A percentile compares a stretch with the other conserved stretches of the same genome.
Conservation (phyloP, 352 stramenopile species). For the Globisporangium acanthophoron region DNA sequence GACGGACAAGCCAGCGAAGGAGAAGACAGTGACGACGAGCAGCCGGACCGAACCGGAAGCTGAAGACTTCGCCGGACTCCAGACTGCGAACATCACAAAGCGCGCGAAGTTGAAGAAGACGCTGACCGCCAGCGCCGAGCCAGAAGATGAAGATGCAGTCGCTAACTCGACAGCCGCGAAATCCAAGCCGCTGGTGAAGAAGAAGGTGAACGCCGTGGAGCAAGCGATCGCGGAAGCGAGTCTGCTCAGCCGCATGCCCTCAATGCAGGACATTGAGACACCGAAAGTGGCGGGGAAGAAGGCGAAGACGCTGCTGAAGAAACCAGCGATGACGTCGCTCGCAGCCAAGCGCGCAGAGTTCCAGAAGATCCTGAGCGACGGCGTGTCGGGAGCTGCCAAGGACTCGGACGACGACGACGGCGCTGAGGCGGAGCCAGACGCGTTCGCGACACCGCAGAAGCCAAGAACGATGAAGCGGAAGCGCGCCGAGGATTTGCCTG, state of each 20-base stretch:
- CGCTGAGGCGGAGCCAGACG: conserved; percentile 11
- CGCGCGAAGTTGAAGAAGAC: conserved; percentile 9
- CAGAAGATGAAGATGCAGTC: conserved; percentile 7
- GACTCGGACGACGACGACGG: neutral
- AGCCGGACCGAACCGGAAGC: conserved; percentile 3
- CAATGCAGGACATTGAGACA: conserved; percentile 59
- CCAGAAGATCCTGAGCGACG: conserved; percentile 28
- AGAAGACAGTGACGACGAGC: neutral
- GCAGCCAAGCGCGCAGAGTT: conserved; percentile 44
- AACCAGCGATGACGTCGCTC: conserved; percentile 22
- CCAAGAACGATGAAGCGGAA: conserved; percentile 23
- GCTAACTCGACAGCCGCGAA: neutral
- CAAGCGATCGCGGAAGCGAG: conserved; percentile 42
- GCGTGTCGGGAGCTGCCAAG: conserved; percentile 4
- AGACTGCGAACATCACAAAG: conserved; percentile 13
- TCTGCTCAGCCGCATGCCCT: conserved; percentile 38
- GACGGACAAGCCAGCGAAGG: neutral
- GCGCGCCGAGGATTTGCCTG: conserved; percentile 11
- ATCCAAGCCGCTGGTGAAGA: neutral
- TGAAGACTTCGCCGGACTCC: conserved; percentile 10
- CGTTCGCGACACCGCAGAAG: conserved; percentile 26
- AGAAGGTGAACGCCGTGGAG: conserved; percentile 21
- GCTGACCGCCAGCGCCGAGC: neutral
- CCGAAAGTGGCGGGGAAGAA: conserved; percentile 64
- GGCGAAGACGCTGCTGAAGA: conserved; percentile 28